Evolutionary conservation across 805 yeast species (phyloP).

Genomic region (Maudiozyma pseudohumilis): DNA sequence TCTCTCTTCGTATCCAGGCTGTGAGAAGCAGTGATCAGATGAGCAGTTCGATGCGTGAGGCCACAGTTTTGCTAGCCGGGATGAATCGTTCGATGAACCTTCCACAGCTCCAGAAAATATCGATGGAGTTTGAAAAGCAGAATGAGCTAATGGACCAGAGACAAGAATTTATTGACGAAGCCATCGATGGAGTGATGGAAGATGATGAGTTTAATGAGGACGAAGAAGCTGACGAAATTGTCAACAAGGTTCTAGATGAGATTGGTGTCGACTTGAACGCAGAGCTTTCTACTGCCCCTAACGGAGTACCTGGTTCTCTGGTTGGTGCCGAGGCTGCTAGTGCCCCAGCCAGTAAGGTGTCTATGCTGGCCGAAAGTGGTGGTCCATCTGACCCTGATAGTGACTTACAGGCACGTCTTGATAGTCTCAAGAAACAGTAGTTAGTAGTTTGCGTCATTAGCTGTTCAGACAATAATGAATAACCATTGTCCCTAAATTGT

Average conservation of each 20-base stretch:
- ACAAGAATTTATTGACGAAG: constrained; percentile 98
- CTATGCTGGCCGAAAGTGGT: constrained; percentile 34
- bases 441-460: no score
- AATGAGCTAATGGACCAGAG: constrained; percentile 97
- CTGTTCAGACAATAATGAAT: no score
- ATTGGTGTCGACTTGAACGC: constrained; percentile 77
- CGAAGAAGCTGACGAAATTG: constrained; percentile 85
- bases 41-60: constrained; percentile 91
- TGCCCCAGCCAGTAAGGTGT: constrained; percentile 8
- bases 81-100: constrained; percentile 88
- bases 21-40: constrained; percentile 91
- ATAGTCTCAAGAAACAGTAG: constrained; percentile 55
- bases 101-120: constrained; percentile 78
- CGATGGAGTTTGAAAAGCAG: constrained; percentile 91
- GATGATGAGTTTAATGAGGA: constrained; percentile 81
- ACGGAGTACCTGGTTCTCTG: constrained; percentile 19
- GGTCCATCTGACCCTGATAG: constrained; percentile 44
- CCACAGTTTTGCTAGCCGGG: constrained; percentile 71
- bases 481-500: no score
- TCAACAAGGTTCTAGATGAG: constrained; percentile 86
- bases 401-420: constrained; percentile 80
- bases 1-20: constrained; percentile 79
- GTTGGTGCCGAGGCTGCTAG: constrained; percentile 13
- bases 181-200: constrained; percentile 93
- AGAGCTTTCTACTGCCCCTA: constrained; percentile 39